Evolutionary conservation across 768 basidiomycete species (phyloP).

Genomic region (Panaeolus cyanescens): DNA sequence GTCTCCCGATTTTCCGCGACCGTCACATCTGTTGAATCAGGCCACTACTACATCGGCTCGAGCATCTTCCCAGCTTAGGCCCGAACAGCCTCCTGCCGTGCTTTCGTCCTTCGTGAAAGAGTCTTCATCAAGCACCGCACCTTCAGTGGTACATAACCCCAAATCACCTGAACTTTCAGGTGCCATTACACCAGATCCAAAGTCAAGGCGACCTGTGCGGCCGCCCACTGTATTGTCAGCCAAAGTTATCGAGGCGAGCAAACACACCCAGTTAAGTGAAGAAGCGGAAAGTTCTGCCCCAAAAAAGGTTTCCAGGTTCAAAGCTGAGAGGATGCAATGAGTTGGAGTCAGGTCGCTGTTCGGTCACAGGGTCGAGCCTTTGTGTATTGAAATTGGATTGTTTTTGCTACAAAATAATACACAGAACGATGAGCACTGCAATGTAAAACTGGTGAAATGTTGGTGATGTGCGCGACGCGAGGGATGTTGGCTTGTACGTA

Average conservation of each 20-base stretch:
- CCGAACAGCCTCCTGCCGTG: not conserved
- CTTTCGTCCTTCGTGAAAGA: conserved; percentile 33
- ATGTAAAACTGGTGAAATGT: conserved; percentile 10
- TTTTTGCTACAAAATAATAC: not conserved
- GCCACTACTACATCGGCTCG: not conserved
- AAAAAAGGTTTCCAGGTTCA: conserved; percentile 30
- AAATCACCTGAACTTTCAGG: too few relatives aligned
- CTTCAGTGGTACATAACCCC: too few relatives aligned
- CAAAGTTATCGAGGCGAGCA: conserved; percentile 22
- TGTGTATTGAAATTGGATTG: not conserved
- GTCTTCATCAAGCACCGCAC: conserved; percentile 39
- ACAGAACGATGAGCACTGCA: not conserved
- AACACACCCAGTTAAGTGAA: not conserved
- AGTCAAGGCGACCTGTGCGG: conserved; percentile 22
- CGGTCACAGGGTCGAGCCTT: not conserved
- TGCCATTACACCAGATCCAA: conserved; percentile 11
- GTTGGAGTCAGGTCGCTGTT: not conserved
- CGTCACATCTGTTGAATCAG: not conserved
- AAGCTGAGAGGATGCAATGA: conserved; percentile 23
- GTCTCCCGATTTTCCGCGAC: conserved; percentile 39
- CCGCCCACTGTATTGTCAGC: conserved; percentile 31
- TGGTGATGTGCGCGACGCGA: not conserved
- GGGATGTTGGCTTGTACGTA: conserved; percentile 8
- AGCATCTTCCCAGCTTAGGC: too few relatives aligned
- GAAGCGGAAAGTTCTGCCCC: not conserved